Conservation (phyloP, 2,329 filamentous ascomycete genomes). For the Fusarium heterosporum region DNA sequence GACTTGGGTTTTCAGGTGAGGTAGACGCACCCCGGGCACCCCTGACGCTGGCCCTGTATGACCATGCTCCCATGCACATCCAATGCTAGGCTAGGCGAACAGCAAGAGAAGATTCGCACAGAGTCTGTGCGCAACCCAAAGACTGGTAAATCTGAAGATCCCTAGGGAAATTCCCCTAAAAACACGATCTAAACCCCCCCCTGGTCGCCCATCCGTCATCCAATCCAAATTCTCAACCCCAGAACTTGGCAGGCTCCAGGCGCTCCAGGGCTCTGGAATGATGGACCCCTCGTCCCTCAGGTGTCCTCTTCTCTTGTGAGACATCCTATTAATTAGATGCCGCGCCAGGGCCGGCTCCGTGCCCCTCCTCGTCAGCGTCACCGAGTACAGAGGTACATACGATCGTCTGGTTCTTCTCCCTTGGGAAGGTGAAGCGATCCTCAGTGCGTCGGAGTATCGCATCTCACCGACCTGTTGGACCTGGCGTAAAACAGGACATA, state of each 20-base stretch:
- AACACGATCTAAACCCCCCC: conserved; percentile 30
- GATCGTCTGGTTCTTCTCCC: conserved; percentile 19
- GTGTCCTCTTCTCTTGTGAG: conserved; percentile 16
- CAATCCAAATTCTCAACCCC: conserved; percentile 36
- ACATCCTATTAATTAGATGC: conserved; percentile 13
- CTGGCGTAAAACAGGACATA: conserved; percentile 17
- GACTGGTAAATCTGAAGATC: conserved; percentile 34
- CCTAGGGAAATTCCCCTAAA: conserved; percentile 40
- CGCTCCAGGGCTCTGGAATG: conserved; percentile 44
- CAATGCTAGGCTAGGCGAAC: background rate
- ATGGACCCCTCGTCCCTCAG: conserved; percentile 20
- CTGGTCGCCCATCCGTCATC: conserved; percentile 29
- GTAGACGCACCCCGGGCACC: conserved; percentile 5
- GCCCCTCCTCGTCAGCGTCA: conserved; percentile 5
- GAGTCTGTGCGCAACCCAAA: conserved; percentile 29
- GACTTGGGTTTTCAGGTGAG: conserved; percentile 20
- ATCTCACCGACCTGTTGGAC: conserved; percentile 45
- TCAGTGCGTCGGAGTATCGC: conserved; percentile 37
- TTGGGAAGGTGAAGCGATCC: conserved; percentile 38
- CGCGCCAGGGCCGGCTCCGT: conserved; percentile 33
- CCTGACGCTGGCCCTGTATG: too few species aligned
- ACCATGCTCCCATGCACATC: background rate
- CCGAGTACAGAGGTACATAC: too few species aligned
- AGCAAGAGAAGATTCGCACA: conserved; percentile 13
- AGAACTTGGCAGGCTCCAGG: conserved; percentile 36